Conservation (phyloP, 257 asterid species). For the Echites panduratus region DNA sequence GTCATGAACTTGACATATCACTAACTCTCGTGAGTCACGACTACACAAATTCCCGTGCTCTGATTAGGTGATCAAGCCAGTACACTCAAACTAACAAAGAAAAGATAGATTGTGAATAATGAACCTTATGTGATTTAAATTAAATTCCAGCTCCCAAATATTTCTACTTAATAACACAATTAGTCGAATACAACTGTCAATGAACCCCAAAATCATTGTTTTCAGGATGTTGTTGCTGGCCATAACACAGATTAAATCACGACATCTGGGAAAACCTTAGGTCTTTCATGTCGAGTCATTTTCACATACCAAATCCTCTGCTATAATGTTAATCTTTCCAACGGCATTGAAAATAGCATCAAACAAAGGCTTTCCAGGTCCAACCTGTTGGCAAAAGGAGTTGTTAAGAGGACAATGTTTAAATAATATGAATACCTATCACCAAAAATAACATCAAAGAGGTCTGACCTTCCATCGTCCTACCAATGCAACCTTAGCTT, state of each 20-base stretch:
- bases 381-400: slow-evolving; percentile 60
- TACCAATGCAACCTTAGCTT: slow-evolving; percentile 73
- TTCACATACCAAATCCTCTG: slow-evolving; percentile 87
- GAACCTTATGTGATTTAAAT: not conserved
- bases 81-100: not conserved
- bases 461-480: slow-evolving; percentile 90
- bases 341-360: slow-evolving; percentile 68
- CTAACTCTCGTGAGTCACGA: not conserved
- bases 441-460: slow-evolving; percentile 15
- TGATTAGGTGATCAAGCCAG: not conserved
- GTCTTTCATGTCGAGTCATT: not conserved
- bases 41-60: not conserved
- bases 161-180: not conserved
- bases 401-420: slow-evolving; percentile 22
- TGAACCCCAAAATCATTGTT: not conserved
- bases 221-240: not conserved
- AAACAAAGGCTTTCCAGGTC: slow-evolving; percentile 84
- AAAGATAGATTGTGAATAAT: not conserved
- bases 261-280: not conserved
- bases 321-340: slow-evolving; percentile 85
- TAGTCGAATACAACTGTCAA: not conserved
- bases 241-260: not conserved
- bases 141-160: not conserved
- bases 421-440: slow-evolving; percentile 8
- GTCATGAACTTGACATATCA: not conserved